These are phyloP conservation scores for Skeletonema tropicum DNA, from an alignment of 108 stramenopile genomes.

Conservation along the genomic window DNA sequence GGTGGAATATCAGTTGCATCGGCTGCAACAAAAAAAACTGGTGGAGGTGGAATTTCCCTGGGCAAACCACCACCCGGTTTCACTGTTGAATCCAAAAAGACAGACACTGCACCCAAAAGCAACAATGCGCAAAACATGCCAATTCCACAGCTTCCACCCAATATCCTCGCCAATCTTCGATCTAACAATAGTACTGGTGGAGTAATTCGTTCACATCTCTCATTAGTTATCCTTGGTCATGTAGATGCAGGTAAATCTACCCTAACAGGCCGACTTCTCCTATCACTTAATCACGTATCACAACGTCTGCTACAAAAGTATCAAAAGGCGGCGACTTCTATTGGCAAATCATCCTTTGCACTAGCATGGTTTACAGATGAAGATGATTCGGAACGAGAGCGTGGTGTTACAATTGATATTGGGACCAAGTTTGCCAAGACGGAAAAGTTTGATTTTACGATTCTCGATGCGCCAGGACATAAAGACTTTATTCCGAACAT, in stretches of 20 bases:
- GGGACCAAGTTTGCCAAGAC: conserved; percentile 55
- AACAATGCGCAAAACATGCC: conserved; percentile 7
- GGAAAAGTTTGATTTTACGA: conserved; percentile 33
- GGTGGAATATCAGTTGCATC: conserved; percentile 20
- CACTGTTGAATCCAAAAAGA: conserved; percentile 18
- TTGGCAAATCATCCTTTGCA: conserved; percentile 79
- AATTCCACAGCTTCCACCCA: conserved; percentile 17
- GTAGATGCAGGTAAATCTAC: conserved; percentile 90
- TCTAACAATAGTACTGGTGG: not conserved
- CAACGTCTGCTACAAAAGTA: conserved; percentile 64
- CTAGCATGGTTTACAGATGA: conserved; percentile 83
- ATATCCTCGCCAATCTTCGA: conserved; percentile 29
- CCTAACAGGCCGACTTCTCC: conserved; percentile 74
- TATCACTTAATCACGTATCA: conserved; percentile 60
- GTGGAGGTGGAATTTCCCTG: not conserved
- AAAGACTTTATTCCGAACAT: conserved; percentile 54
- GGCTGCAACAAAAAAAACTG: not conserved
- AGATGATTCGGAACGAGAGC: conserved; percentile 67
- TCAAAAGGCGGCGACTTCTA: conserved; percentile 53
- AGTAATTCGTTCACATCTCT: conserved; percentile 39
- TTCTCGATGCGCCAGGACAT: conserved; percentile 71
- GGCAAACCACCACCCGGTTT: conserved; percentile 28
- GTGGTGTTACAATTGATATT: conserved; percentile 82
- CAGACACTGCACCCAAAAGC: not conserved
- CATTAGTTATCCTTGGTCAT: conserved; percentile 52